Evolutionary conservation across 306 rosid genomes (phyloP).

Genomic region (Rosa rugosa): DNA sequence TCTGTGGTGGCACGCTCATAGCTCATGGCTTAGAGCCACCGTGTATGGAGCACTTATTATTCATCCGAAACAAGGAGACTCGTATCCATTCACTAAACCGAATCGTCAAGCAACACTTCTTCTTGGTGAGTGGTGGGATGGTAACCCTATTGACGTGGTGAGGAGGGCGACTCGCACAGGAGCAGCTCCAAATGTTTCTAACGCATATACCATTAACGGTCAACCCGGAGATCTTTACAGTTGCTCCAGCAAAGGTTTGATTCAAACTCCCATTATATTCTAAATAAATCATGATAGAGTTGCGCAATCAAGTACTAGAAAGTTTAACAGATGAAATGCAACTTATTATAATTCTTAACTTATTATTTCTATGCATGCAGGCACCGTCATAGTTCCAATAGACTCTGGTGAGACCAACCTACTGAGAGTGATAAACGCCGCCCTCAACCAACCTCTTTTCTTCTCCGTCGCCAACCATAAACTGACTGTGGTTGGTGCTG

Average conservation of each 20-base stretch:
- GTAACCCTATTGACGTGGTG: neutral
- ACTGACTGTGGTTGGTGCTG: slow-evolving; percentile 9
- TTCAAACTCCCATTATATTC: neutral
- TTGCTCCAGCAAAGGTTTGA: slow-evolving; percentile 30
- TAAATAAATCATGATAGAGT: neutral
- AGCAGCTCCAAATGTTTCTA: neutral
- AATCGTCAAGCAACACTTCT: slow-evolving; percentile 2
- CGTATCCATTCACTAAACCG: slow-evolving; percentile 22
- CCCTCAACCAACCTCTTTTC: slow-evolving; percentile 44
- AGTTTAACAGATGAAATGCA: neutral
- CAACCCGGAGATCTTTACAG: slow-evolving; percentile 27
- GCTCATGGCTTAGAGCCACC: slow-evolving; percentile 32
- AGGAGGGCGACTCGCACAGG: neutral
- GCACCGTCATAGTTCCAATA: slow-evolving; percentile 49
- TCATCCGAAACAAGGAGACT: slow-evolving; percentile 1
- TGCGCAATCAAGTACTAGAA: no score
- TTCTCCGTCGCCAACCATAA: slow-evolving; percentile 4
- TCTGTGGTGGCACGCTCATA: slow-evolving; percentile 34
- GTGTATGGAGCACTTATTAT: slow-evolving; percentile 26
- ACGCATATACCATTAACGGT: slow-evolving; percentile 35
- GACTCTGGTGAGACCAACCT: slow-evolving; percentile 71
- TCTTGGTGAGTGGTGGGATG: slow-evolving; percentile 7
- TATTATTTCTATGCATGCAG: slow-evolving; percentile 24
- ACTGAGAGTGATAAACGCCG: slow-evolving; percentile 67
- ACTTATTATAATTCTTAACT: neutral